A percentile compares a stretch with the other conserved stretches of the same genome.
phyloP scores from a whole-genome alignment of 2,329 filamentous ascomycete species.

The Claviceps sp. region DNA sequence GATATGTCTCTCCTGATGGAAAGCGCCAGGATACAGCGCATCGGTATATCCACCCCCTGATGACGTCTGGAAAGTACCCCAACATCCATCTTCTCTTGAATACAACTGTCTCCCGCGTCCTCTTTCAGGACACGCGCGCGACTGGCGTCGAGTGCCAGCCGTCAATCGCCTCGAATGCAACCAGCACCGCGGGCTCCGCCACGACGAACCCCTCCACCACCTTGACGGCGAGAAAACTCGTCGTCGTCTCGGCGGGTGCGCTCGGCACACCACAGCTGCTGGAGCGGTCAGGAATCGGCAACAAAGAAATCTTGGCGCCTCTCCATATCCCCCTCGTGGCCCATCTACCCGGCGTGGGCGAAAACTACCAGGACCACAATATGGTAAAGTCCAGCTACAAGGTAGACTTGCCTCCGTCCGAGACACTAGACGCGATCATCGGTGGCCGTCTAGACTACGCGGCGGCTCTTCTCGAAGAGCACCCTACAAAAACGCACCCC shows the following conservation, averaged over 20 bases:
- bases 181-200: background rate
- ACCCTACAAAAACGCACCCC: slow-evolving; percentile 23
- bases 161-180: slow-evolving; percentile 11
- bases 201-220: slow-evolving; percentile 4
- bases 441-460: slow-evolving; percentile 23
- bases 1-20: slow-evolving; percentile 34
- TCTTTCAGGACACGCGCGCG: slow-evolving; percentile 39
- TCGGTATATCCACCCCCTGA: slow-evolving; percentile 25
- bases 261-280: slow-evolving; percentile 41
- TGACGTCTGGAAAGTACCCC: slow-evolving; percentile 26
- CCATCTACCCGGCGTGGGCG: slow-evolving; percentile 38
- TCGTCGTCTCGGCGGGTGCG: slow-evolving; percentile 29
- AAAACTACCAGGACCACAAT: slow-evolving; percentile 42
- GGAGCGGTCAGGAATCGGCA: slow-evolving; percentile 50
- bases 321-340: slow-evolving; percentile 32
- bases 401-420: slow-evolving; percentile 14
- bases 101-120: slow-evolving; percentile 39
- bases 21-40: slow-evolving; percentile 45
- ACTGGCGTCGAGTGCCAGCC: slow-evolving; percentile 44
- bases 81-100: slow-evolving; percentile 48
- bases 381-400: slow-evolving; percentile 38
- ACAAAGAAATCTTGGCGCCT: slow-evolving; percentile 30
- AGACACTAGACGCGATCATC: slow-evolving; percentile 36
- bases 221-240: slow-evolving; percentile 16
- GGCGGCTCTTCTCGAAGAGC: slow-evolving; percentile 26